phyloP scores from a whole-genome alignment of 202 grass and related monocot genomes.

The Hordeum pubiflorum region DNA sequence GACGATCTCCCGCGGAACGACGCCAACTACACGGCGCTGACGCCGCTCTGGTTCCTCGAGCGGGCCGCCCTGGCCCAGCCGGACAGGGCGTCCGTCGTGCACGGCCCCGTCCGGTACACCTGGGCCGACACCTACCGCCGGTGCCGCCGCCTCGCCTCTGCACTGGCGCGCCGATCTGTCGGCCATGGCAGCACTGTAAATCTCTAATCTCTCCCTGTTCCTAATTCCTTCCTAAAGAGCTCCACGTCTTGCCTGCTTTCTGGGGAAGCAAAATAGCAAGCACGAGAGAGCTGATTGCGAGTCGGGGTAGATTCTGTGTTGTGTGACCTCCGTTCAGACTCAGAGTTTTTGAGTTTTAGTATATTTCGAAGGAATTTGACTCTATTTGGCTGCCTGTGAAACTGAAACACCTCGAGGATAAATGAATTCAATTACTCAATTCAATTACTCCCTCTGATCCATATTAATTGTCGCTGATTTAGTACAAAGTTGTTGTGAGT shows the following conservation, averaged over 20 bases:
- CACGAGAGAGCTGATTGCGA: background rate
- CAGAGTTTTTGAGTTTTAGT: background rate
- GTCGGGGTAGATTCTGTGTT: background rate
- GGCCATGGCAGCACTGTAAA: constrained; percentile 56
- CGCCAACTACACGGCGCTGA: constrained; percentile 85
- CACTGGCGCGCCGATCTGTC: constrained; percentile 59
- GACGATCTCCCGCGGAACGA: constrained; percentile 77
- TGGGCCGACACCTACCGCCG: constrained; percentile 87
- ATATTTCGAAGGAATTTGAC: background rate
- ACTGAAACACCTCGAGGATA: background rate
- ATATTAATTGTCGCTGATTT: too few species aligned
- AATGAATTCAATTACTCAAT: too few species aligned
- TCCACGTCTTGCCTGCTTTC: background rate
- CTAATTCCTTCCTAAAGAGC: background rate
- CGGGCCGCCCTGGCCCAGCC: constrained; percentile 78
- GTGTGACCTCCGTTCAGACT: too few species aligned
- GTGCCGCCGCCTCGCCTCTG: constrained; percentile 81
- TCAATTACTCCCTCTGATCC: too few species aligned
- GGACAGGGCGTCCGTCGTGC: constrained; percentile 52
- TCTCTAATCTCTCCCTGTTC: background rate
- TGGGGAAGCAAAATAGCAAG: too few species aligned
- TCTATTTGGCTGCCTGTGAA: background rate
- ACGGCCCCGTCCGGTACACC: constrained; percentile 61
- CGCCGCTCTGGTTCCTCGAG: constrained; percentile 95
- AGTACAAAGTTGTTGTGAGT: too few species aligned